Percentiles rank a stretch among this genome's conserved stretches.
Conservation (phyloP, 345 rosid genomes). For the Triadica sebifera region DNA sequence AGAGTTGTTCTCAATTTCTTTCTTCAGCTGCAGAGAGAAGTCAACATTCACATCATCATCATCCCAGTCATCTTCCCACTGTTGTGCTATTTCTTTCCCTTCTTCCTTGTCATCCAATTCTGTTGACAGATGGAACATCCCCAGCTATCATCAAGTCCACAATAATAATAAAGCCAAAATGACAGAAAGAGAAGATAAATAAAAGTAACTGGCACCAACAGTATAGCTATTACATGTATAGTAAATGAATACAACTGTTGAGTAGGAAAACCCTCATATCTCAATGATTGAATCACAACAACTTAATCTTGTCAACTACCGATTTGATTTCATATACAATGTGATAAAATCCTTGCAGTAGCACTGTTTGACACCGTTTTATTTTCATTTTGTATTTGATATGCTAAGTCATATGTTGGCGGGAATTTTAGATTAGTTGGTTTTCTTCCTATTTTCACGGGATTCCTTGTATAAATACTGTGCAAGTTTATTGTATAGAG, state of each 20-base stretch:
- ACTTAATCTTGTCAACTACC: neutral
- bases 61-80: constrained; percentile 97
- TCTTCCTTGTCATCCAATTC: constrained; percentile 77
- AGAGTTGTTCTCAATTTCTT: constrained; percentile 57
- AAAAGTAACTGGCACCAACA: neutral
- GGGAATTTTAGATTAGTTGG: too few species aligned
- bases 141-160: neutral
- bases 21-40: constrained; percentile 78
- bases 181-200: neutral
- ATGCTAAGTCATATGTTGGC: too few species aligned
- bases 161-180: neutral
- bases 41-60: constrained; percentile 89
- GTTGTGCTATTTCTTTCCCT: constrained; percentile 66
- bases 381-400: too few species aligned
- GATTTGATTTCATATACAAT: neutral
- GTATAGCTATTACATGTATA: neutral
- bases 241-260: neutral
- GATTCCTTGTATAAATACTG: too few species aligned
- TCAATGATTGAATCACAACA: neutral
- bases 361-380: too few species aligned
- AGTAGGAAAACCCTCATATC: neutral
- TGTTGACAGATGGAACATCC: constrained; percentile 14
- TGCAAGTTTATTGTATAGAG: too few species aligned
- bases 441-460: too few species aligned
- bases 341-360: too few species aligned